Evolutionary conservation across 352 stramenopile genomes (phyloP), one percentile per base, ranked within the genome.

Genomic region (Phytophthora pini): DNA sequence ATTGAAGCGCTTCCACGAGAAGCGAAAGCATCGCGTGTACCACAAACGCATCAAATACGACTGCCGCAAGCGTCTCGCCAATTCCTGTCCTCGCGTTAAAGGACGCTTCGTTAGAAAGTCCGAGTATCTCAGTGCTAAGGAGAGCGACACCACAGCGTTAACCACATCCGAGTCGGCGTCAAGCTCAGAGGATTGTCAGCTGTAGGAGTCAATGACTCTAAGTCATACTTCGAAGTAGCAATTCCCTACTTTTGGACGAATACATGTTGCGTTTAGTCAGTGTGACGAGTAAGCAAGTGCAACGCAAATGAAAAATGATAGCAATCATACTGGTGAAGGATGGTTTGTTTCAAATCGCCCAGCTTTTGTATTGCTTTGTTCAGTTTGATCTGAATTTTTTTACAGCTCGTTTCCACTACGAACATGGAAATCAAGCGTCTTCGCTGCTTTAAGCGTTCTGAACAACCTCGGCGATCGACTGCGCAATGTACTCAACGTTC

Each of bases 401-500:
- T 72, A 63, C 57, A 65, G 40, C 56, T 61, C 49, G 40, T 69
- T 65, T 62, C n/a, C 12, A 20, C 27, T 40, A 43, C 3, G 20
- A 17, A 49, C 51, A 32, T 41, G 32, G 44, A 17, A 22, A 31
- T 36, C 63, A 20, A 57, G 24, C 43, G 11, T 60, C 51, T 31
- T 55, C 36, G 15, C 36, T 31, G 39, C 26, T 55, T 77, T 92
- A 95, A 41, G 87, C 87, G 68, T 90, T 89, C 73, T 92, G 84
- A 45, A 89, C 84, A 49, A 99, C 95, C 67, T 98, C 96, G 70
- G 96, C 85, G 62, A 99, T 99, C 53, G 90, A 88, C 70, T 97
- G 65, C 29, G 97, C 97, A 65, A 99, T 84, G 78, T 99, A 99
- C 53, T 98, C 82, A 41, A 99, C 91, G 84, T 99, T 99, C 69